These are phyloP conservation scores for Hymenoscyphus scutula DNA, from an alignment of 2,329 filamentous ascomycete species.

Conservation along the genomic window DNA sequence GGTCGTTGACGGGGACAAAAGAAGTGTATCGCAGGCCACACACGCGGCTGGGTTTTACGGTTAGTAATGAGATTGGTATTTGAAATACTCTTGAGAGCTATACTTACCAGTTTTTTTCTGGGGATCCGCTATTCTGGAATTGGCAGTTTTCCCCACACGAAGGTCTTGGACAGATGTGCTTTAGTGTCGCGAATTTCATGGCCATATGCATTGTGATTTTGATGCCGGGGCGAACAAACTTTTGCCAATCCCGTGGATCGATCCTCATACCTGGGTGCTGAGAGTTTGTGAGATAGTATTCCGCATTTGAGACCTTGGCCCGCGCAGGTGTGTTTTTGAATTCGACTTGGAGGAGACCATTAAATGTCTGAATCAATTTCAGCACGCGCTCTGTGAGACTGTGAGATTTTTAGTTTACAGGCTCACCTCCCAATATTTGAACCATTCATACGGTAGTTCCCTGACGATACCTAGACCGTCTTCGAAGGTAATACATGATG, in stretches of 20 bases:
- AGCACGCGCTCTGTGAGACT: background rate
- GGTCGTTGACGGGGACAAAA: background rate
- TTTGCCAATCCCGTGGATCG: background rate
- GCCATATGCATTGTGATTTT: slow-evolving; percentile 9
- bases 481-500: background rate
- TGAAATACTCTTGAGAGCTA: no score
- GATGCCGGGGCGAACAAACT: background rate
- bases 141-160: background rate
- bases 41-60: background rate
- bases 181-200: background rate
- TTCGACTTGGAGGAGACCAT: background rate
- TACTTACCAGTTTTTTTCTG: background rate
- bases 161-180: background rate
- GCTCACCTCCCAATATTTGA: slow-evolving; percentile 10
- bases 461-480: slow-evolving; percentile 6
- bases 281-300: slow-evolving; percentile 4
- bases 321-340: background rate
- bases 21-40: background rate
- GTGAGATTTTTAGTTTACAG: background rate
- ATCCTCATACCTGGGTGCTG: background rate
- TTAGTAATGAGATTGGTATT: background rate
- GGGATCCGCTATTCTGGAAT: background rate
- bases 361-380: background rate
- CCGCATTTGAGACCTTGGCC: background rate
- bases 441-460: slow-evolving; percentile 6